Percentiles rank a stretch among this genome's conserved stretches.
phyloP scores from a whole-genome alignment of 768 basidiomycete genomes.

The Rhodotorula kratochvilovae region DNA sequence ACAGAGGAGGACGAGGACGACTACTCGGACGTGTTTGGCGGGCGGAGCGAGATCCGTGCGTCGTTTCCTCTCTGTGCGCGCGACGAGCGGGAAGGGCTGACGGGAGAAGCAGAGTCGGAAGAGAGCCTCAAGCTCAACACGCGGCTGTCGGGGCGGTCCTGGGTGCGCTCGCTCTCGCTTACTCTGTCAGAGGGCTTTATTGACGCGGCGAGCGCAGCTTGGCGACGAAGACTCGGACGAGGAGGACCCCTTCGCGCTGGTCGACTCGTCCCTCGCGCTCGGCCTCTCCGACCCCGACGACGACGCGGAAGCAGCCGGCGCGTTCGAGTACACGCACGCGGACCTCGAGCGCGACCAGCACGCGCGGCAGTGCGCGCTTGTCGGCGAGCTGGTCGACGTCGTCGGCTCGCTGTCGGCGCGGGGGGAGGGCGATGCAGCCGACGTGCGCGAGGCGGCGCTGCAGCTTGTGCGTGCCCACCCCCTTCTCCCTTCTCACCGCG shows the following conservation, averaged over 20 bases:
- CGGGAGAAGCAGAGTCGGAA: conserved; percentile 40
- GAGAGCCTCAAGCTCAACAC: conserved; percentile 81
- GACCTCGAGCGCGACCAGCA: conserved; percentile 90
- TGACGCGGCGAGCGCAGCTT: conserved; percentile 51
- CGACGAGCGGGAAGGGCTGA: neutral
- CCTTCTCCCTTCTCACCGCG: neutral
- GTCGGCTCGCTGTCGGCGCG: conserved; percentile 56
- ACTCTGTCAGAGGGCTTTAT: too few species aligned
- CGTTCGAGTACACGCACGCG: conserved; percentile 61
- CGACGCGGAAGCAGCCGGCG: conserved; percentile 49
- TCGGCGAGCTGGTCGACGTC: conserved; percentile 80
- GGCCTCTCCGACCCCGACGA: neutral
- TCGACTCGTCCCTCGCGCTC: conserved; percentile 44
- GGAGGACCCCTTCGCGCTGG: conserved; percentile 94
- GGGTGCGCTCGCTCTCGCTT: conserved; percentile 54
- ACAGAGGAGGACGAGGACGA: conserved; percentile 65
- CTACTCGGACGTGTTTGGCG: conserved; percentile 91
- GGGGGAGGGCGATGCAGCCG: conserved; percentile 57
- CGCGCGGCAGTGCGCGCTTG: conserved; percentile 73
- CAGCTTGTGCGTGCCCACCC: conserved; percentile 61
- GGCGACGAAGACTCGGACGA: conserved; percentile 81
- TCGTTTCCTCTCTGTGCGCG: too few species aligned
- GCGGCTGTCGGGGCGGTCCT: conserved; percentile 79
- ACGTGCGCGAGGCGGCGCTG: conserved; percentile 76
- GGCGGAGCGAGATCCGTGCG: conserved; percentile 42